A percentile compares a stretch with the other conserved stretches of the same genome.
These are phyloP conservation scores for Microbotryomycetes sp. DNA, from an alignment of 1,284 basidiomycete genomes.

Conservation along the genomic window DNA sequence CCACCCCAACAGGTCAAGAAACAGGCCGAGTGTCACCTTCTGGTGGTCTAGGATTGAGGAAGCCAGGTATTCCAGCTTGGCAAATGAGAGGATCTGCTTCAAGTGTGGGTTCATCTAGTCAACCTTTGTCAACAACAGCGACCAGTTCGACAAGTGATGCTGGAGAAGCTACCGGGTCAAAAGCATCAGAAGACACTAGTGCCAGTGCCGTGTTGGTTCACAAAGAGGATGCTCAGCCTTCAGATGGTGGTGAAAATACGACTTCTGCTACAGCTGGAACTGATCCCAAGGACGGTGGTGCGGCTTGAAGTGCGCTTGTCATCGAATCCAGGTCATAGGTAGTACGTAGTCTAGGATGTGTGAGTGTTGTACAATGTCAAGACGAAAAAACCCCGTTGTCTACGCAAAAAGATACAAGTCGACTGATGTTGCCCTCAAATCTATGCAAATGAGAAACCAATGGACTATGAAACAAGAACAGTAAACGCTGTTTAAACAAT, in stretches of 20 bases:
- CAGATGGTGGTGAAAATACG: not conserved
- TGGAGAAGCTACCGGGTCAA: not conserved
- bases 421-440: too few relatives aligned
- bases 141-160: not conserved
- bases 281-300: not conserved
- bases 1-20: not conserved
- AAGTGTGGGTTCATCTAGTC: not conserved
- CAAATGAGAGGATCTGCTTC: constrained; percentile 49
- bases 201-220: constrained; percentile 32
- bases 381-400: too few relatives aligned
- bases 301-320: not conserved
- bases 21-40: not conserved
- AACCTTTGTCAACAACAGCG: not conserved
- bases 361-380: not conserved
- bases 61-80: constrained; percentile 81
- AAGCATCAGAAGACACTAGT: constrained; percentile 11
- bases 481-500: not conserved
- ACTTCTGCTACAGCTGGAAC: not conserved
- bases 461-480: not conserved
- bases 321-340: too few relatives aligned
- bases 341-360: too few relatives aligned
- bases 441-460: too few relatives aligned
- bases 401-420: too few relatives aligned
- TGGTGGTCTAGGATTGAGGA: constrained; percentile 41
- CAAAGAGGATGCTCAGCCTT: constrained; percentile 15